These are phyloP conservation scores for Helichrysum umbraculigerum DNA, from an alignment of 129 eudicot genomes.

Conservation along the genomic window DNA sequence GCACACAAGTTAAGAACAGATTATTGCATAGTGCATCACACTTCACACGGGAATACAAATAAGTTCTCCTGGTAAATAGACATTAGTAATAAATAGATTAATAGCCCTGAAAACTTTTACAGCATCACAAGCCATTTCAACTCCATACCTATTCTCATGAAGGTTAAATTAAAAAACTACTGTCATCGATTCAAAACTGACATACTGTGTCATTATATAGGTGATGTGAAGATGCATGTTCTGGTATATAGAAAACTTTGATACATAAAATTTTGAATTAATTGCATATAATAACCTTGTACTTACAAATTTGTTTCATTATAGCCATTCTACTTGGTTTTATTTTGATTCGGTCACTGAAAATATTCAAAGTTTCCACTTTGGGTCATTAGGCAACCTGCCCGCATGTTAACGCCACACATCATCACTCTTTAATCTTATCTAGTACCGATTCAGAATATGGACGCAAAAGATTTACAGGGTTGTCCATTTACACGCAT, in stretches of 20 bases:
- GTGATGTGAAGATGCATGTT: neutral
- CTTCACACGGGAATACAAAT: neutral
- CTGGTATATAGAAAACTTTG: neutral
- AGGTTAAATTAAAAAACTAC: constrained; percentile 2
- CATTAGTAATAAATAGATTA: neutral
- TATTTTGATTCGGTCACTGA: neutral
- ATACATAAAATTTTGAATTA: neutral
- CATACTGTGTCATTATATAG: neutral
- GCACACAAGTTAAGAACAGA: neutral
- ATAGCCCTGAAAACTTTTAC: neutral
- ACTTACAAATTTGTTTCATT: neutral
- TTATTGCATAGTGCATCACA: neutral
- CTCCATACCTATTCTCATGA: neutral
- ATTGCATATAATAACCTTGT: neutral
- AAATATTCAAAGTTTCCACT: neutral
- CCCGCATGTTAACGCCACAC: neutral
- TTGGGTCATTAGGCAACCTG: neutral
- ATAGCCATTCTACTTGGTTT: neutral
- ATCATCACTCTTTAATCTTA: neutral
- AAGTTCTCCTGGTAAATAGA: neutral
- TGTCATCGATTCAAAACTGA: neutral
- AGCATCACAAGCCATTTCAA: neutral
- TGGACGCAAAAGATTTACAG: neutral
- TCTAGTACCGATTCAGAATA: neutral
- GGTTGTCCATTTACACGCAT: neutral